phyloP scores from a whole-genome alignment of 192 early-diverging fungal genomes.

The Neocallimastix lanati region DNA sequence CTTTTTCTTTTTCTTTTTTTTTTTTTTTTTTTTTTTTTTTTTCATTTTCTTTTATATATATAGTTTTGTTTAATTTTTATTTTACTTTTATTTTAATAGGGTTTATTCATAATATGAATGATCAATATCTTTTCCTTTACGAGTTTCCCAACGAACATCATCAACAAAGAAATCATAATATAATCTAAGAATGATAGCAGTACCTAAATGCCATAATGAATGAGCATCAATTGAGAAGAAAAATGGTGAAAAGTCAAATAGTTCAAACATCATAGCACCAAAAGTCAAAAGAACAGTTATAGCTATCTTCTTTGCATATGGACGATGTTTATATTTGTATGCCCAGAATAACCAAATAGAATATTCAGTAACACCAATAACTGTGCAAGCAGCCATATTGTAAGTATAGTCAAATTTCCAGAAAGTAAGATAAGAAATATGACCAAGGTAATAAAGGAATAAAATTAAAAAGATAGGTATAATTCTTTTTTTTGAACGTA shows the following conservation, averaged over 20 bases:
- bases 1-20: too few species aligned
- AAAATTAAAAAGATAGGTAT: constrained; percentile 11
- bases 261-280: constrained; percentile 34
- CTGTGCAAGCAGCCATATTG: constrained; percentile 78
- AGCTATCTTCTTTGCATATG: constrained; percentile 6
- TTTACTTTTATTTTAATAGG: too few species aligned
- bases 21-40: too few species aligned
- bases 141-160: constrained; percentile 48
- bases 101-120: too few species aligned
- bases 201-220: constrained; percentile 83
- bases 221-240: constrained; percentile 77
- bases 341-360: constrained; percentile 60
- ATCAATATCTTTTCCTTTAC: constrained; percentile 1
- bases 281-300: constrained; percentile 10
- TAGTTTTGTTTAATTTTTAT: too few species aligned
- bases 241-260: constrained; percentile 87
- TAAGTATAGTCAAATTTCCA: constrained; percentile 75
- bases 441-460: constrained; percentile 22
- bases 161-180: constrained; percentile 70
- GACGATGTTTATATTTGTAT: constrained; percentile 3
- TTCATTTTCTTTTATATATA: too few species aligned
- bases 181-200: constrained; percentile 53
- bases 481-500: constrained; percentile 11
- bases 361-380: constrained; percentile 52
- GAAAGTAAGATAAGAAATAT: constrained; percentile 48